Percentiles rank a stretch among this genome's conserved stretches.
Conservation (phyloP, 140 eudicot species). For the Senecio squalidus region DNA sequence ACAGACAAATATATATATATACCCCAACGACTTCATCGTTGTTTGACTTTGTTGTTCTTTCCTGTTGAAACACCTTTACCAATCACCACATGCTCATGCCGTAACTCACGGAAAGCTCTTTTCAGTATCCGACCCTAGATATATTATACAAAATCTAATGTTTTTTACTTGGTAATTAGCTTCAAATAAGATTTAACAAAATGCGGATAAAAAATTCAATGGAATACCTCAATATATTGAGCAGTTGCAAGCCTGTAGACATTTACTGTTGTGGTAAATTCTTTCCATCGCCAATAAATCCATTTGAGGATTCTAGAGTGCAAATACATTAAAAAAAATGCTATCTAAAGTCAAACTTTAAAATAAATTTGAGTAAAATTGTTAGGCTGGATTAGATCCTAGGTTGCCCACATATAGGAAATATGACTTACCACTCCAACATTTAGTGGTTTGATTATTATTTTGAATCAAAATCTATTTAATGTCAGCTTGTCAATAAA, state of each 20-base stretch:
- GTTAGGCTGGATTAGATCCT: too few relatives aligned
- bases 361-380: conserved; percentile 1
- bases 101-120: conserved; percentile 93
- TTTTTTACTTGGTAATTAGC: not conserved
- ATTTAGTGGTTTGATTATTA: too few relatives aligned
- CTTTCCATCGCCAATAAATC: conserved; percentile 99
- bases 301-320: conserved; percentile 90
- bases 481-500: too few relatives aligned
- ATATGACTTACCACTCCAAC: too few relatives aligned
- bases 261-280: conserved; percentile 94
- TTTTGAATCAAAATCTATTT: too few relatives aligned
- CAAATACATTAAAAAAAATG: conserved; percentile 7
- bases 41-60: conserved; percentile 39
- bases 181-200: not conserved
- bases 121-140: conserved; percentile 83
- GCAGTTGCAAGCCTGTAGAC: conserved; percentile 97
- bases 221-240: conserved; percentile 68
- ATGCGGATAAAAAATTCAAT: not conserved
- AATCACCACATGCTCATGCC: conserved; percentile 95
- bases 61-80: conserved; percentile 93
- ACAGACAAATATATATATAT: not conserved
- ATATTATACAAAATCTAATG: not conserved
- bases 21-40: conserved; percentile 49
- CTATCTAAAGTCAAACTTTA: not conserved
- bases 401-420: too few relatives aligned